Evolutionary conservation across 1,139 yeast species (phyloP).

Genomic region (Candida labiduridarum): DNA sequence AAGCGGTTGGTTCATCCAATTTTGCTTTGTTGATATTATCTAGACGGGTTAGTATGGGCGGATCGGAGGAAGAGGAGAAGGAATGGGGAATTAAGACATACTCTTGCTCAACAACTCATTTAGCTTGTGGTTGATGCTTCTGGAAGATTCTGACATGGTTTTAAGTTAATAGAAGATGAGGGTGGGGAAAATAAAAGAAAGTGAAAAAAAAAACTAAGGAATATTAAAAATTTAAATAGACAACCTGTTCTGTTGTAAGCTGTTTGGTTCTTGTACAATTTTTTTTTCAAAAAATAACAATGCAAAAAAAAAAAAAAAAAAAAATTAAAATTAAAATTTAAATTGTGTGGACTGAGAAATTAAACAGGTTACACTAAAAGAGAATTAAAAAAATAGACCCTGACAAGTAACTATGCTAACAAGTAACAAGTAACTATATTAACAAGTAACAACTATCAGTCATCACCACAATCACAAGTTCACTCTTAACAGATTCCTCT

Average conservation of each 20-base stretch:
- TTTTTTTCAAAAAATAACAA: too few relatives aligned
- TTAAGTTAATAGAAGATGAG: too few relatives aligned
- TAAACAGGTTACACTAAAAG: too few relatives aligned
- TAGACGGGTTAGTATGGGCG: conserved; percentile 7
- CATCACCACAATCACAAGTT: too few relatives aligned
- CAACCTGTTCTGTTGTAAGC: background rate
- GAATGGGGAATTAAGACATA: conserved; percentile 18
- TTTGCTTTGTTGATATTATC: conserved; percentile 32
- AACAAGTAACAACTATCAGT: too few relatives aligned
- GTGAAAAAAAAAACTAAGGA: background rate
- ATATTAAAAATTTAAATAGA: background rate
- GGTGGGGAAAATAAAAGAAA: background rate
- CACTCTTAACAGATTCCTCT: too few relatives aligned
- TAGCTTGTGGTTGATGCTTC: conserved; percentile 49
- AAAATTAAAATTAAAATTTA: background rate
- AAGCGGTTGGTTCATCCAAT: conserved; percentile 38
- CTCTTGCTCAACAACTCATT: conserved; percentile 47
- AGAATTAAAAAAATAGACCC: too few relatives aligned
- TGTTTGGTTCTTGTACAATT: too few relatives aligned
- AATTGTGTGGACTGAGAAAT: too few relatives aligned
- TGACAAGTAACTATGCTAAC: too few relatives aligned
- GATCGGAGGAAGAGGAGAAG: background rate
- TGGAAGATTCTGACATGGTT: conserved; percentile 36
- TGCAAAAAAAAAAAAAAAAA: background rate
- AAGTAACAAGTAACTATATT: too few relatives aligned